Evolutionary conservation across 2,329 filamentous ascomycete species (phyloP).

Genomic region (Colletotrichum tabaci): DNA sequence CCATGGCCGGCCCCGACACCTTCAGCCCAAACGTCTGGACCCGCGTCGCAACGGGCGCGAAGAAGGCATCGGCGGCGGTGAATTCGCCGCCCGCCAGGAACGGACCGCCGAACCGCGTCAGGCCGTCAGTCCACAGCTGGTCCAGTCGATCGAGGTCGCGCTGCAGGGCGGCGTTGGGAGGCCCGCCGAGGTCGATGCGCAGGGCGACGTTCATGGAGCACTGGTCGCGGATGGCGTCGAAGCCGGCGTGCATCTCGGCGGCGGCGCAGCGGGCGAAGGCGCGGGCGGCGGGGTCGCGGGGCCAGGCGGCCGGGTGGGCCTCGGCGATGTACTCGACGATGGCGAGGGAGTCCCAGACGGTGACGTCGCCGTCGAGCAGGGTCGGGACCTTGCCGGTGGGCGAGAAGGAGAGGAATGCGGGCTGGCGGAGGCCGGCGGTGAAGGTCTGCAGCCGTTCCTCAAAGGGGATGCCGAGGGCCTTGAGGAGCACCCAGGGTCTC

Average conservation of each 20-base stretch:
- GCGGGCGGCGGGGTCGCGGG: slow-evolving; percentile 54
- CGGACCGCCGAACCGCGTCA: slow-evolving; percentile 58
- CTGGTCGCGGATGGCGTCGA: slow-evolving; percentile 57
- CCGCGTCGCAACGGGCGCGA: slow-evolving; percentile 58
- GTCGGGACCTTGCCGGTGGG: slow-evolving; percentile 60
- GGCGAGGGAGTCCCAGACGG: slow-evolving; percentile 63
- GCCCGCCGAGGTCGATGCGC: slow-evolving; percentile 51
- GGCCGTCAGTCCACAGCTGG: slow-evolving; percentile 55
- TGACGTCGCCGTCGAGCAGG: slow-evolving; percentile 51
- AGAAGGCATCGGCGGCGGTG: slow-evolving; percentile 58
- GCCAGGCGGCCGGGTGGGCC: slow-evolving; percentile 59
- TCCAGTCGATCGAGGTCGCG: slow-evolving; percentile 54
- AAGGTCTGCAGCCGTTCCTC: slow-evolving; percentile 56
- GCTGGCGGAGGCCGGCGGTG: slow-evolving; percentile 49
- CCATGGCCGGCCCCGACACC: slow-evolving; percentile 48
- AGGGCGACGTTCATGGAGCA: slow-evolving; percentile 60
- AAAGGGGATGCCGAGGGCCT: slow-evolving; percentile 60
- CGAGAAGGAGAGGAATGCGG: slow-evolving; percentile 55
- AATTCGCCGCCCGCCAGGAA: slow-evolving; percentile 58
- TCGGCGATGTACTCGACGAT: slow-evolving; percentile 65
- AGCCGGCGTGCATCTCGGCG: slow-evolving; percentile 64
- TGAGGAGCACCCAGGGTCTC: slow-evolving; percentile 62
- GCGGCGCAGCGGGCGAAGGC: slow-evolving; percentile 61
- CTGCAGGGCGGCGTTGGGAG: slow-evolving; percentile 49
- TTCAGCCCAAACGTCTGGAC: slow-evolving; percentile 55